These are phyloP conservation scores for Xylaria acuta DNA, from an alignment of 495 filamentous ascomycete genomes.

Conservation along the genomic window DNA sequence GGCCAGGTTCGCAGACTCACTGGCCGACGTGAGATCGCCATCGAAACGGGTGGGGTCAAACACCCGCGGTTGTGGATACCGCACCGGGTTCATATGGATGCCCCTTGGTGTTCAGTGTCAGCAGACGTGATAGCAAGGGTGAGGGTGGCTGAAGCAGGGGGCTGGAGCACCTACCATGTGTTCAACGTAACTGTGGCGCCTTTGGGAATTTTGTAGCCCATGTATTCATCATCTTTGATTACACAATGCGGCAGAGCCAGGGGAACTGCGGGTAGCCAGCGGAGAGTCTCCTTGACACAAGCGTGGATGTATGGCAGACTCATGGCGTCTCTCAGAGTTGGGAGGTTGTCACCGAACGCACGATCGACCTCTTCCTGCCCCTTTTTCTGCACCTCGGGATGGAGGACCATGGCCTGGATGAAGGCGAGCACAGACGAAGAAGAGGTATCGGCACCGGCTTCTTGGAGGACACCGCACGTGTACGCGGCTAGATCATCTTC, in stretches of 20 bases:
- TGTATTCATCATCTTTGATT: conserved; percentile 51
- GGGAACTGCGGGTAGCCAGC: conserved; percentile 60
- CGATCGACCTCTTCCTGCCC: conserved; percentile 4
- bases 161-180: conserved; percentile 28
- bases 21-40: neutral
- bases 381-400: neutral
- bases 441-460: neutral
- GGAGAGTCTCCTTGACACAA: conserved; percentile 57
- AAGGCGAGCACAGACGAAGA: neutral
- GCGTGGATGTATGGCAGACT: conserved; percentile 54
- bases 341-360: conserved; percentile 43
- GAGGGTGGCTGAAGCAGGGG: neutral
- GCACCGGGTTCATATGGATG: conserved; percentile 2
- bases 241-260: conserved; percentile 59
- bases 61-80: neutral
- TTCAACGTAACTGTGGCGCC: conserved; percentile 43
- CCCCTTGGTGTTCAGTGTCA: conserved; percentile 3
- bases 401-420: conserved; percentile 7
- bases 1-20: neutral
- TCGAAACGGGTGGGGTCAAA: conserved; percentile 3
- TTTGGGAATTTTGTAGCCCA: conserved; percentile 44
- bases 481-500: neutral
- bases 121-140: neutral
- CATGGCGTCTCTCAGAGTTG: conserved; percentile 51
- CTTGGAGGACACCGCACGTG: neutral